phyloP scores from a whole-genome alignment of 768 basidiomycete species.

The Hypsizygus marmoreus region DNA sequence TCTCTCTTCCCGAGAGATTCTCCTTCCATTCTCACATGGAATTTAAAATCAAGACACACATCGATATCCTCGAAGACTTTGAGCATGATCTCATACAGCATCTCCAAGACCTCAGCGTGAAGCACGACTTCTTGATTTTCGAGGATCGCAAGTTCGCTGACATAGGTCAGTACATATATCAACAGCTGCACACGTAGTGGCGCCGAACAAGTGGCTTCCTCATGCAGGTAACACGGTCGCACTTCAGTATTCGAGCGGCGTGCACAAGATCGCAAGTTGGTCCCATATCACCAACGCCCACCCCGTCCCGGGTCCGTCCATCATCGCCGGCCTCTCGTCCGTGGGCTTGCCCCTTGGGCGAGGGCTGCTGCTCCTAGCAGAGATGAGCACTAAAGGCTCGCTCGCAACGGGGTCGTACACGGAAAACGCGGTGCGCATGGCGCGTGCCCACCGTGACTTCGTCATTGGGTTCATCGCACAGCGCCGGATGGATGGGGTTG shows the following conservation, averaged over 20 bases:
- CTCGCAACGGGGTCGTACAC: constrained; percentile 87
- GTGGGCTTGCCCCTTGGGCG: constrained; percentile 84
- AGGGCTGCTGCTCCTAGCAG: constrained; percentile 88
- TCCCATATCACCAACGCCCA: constrained; percentile 98
- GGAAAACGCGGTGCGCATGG: constrained; percentile 83
- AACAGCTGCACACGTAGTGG: neutral
- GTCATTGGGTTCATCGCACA: constrained; percentile 98
- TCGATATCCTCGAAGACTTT: constrained; percentile 95
- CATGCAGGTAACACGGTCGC: constrained; percentile 91
- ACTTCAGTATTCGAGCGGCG: constrained; percentile 90
- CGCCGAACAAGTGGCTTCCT: constrained; percentile 3
- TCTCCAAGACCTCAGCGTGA: constrained; percentile 68
- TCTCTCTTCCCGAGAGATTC: constrained; percentile 16
- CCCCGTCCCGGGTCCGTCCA: constrained; percentile 92
- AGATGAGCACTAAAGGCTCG: constrained; percentile 92
- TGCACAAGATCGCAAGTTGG: constrained; percentile 94
- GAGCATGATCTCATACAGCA: constrained; percentile 66
- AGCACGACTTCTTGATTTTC: constrained; percentile 94
- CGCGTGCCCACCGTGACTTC: constrained; percentile 77
- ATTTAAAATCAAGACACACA: constrained; percentile 73
- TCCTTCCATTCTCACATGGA: constrained; percentile 25
- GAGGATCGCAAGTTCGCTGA: constrained; percentile 99
- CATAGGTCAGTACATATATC: constrained; percentile 64
- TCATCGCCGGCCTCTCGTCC: constrained; percentile 85
- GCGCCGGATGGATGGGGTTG: constrained; percentile 74